phyloP scores from a whole-genome alignment of 352 stramenopile species.

The Nothophytophthora sp. region DNA sequence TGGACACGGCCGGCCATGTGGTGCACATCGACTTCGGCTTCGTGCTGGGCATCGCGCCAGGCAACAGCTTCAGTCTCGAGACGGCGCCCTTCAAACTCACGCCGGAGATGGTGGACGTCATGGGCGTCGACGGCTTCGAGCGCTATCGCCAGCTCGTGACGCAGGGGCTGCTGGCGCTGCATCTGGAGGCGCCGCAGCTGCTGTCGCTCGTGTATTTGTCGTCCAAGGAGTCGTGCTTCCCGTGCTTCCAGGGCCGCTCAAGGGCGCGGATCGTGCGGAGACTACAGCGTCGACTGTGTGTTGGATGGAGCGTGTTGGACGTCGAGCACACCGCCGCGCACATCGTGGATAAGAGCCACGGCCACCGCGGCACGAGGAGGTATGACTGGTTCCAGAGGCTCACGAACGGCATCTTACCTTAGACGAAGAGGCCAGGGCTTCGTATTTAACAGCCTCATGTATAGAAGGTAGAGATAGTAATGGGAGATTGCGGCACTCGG shows the following conservation, averaged over 20 bases:
- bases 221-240: too few species aligned
- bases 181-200: conserved; percentile 90
- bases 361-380: conserved; percentile 96
- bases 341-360: conserved; percentile 94
- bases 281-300: conserved; percentile 69
- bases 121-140: conserved; percentile 92
- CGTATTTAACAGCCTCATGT: too few species aligned
- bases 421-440: too few species aligned
- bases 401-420: conserved; percentile 93
- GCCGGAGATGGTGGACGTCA: conserved; percentile 94
- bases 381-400: conserved; percentile 96
- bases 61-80: conserved; percentile 96
- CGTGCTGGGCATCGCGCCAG: conserved; percentile 75
- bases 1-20: conserved; percentile 96
- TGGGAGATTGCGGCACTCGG: too few species aligned
- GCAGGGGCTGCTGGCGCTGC: conserved; percentile 93
- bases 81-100: conserved; percentile 98
- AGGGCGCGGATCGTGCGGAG: too few species aligned
- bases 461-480: too few species aligned
- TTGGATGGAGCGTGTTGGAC: conserved; percentile 65
- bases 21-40: conserved; percentile 99
- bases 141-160: conserved; percentile 95
- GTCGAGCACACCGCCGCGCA: conserved; percentile 73
- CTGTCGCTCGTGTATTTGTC: too few species aligned
- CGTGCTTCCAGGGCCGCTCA: too few species aligned